A percentile compares a stretch with the other conserved stretches of the same genome.
Conservation (phyloP, 2,329 filamentous ascomycete genomes). For the Chrysoporthe austroafricana region DNA sequence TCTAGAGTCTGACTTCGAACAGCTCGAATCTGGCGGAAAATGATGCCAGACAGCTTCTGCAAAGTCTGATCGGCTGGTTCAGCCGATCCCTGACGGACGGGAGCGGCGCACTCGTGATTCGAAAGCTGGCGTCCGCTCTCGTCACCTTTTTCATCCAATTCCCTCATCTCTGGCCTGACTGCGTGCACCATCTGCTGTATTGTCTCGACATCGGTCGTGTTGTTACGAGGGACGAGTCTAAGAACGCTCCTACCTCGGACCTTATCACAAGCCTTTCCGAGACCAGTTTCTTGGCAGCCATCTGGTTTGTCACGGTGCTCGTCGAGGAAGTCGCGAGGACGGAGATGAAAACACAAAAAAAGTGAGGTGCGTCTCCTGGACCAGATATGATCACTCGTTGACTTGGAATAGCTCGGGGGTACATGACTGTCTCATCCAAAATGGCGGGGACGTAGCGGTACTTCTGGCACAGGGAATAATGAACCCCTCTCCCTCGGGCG, state of each 20-base stretch:
- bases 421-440: conserved; percentile 46
- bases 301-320: conserved; percentile 68
- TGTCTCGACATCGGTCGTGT: conserved; percentile 56
- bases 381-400: conserved; percentile 32
- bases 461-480: conserved; percentile 47
- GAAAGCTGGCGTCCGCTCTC: conserved; percentile 78
- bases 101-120: conserved; percentile 64
- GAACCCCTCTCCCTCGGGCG: conserved; percentile 30
- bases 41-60: conserved; percentile 62
- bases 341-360: conserved; percentile 63
- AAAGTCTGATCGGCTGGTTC: conserved; percentile 66
- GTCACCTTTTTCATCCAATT: conserved; percentile 77
- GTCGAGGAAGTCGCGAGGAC: conserved; percentile 71
- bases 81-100: conserved; percentile 55
- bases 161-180: conserved; percentile 67
- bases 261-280: conserved; percentile 51
- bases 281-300: conserved; percentile 57
- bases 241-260: conserved; percentile 46
- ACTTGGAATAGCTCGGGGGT: conserved; percentile 40
- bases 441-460: conserved; percentile 44
- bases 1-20: background rate
- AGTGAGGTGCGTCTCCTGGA: conserved; percentile 46
- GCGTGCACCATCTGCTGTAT: conserved; percentile 65
- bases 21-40: conserved; percentile 58
- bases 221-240: conserved; percentile 52